phyloP scores from a whole-genome alignment of 192 early-diverging fungal genomes.

The Coemansia sp. region DNA sequence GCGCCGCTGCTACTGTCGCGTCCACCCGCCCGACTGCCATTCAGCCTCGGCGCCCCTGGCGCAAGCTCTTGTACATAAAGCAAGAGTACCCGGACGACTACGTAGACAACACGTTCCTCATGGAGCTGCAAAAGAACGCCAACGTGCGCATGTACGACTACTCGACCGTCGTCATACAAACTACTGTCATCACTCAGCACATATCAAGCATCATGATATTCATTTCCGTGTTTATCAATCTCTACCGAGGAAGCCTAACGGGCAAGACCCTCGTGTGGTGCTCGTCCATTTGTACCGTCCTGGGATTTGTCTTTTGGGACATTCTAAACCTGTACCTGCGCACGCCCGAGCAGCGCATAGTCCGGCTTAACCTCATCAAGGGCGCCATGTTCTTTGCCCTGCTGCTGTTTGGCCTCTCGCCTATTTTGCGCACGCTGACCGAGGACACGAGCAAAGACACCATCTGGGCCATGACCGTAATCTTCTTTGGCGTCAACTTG shows the following conservation, averaged over 20 bases:
- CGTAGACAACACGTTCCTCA: slow-evolving; percentile 83
- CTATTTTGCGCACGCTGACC: slow-evolving; percentile 88
- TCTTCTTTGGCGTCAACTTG: slow-evolving; percentile 81
- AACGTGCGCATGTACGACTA: slow-evolving; percentile 84
- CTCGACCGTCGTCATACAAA: slow-evolving; percentile 72
- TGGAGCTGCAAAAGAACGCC: slow-evolving; percentile 85
- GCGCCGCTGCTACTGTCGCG: neutral
- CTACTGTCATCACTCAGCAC: slow-evolving; percentile 79
- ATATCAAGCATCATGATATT: slow-evolving; percentile 82
- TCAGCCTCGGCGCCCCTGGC: slow-evolving; percentile 56
- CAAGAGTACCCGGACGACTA: slow-evolving; percentile 92
- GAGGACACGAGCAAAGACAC: slow-evolving; percentile 85
- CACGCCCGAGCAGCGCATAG: slow-evolving; percentile 42
- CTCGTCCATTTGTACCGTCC: slow-evolving; percentile 56
- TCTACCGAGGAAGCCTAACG: slow-evolving; percentile 59
- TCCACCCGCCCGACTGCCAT: neutral
- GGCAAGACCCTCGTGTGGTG: slow-evolving; percentile 58
- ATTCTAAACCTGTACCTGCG: slow-evolving; percentile 24
- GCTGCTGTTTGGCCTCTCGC: slow-evolving; percentile 78
- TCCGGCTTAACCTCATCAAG: slow-evolving; percentile 50
- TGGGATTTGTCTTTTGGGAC: slow-evolving; percentile 75
- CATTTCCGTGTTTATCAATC: slow-evolving; percentile 81
- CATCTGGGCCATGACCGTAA: slow-evolving; percentile 87
- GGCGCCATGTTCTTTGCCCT: slow-evolving; percentile 70
- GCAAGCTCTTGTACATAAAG: slow-evolving; percentile 79